Evolutionary conservation across 306 rosid species (phyloP), one percentile per base, ranked within the genome.

Genomic region (Sphenostylis stenocarpa): DNA sequence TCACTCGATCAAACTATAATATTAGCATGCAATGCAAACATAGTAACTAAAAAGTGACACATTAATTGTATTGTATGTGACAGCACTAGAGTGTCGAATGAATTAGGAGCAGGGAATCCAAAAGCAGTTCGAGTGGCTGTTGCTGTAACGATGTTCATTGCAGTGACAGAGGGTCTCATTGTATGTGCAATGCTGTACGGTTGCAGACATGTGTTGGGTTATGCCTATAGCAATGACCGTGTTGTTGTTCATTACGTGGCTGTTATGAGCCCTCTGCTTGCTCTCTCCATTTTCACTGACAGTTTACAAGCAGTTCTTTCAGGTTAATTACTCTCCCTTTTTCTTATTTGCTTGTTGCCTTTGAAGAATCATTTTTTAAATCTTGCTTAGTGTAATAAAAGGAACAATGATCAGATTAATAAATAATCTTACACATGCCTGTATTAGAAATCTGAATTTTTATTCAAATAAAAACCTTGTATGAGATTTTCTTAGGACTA

Each of bases 81-180:
- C 75, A 86, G 87, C 67, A 81, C 85, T 0, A 43, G 87, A 62
- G 77, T 86, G 33, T 79, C 90, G 1, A 86, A 86, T 76, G 90
- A 84, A 79, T 20, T 86, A 12, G 87, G 87, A 78, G 87, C 82
- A 29, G 87, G 85, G 47, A 86, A 86, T 71, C 55, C 73, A 23
- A 21, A 73, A 69, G 85, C 84, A 57, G 84, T 64, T 47, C 49
- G 75, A 14, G 68, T 66, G 68, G 73, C 72, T 5, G 70, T 84
- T 51, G 66, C 48, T 12, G 47, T 65, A 7, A 39, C 75, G 0
- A 75, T 75, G 72, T 20, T 81, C 19, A 71, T 86, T 20, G 79
- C 84, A 34, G 9, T 81, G 0, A 17, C 75, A 51, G 90, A 84
- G 11, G 84, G 75, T 77, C 19, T 53, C 5, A 58, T 81, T 48